Evolutionary conservation across 2,329 filamentous ascomycete genomes (phyloP).

Genomic region (Penicillium sp.): DNA sequence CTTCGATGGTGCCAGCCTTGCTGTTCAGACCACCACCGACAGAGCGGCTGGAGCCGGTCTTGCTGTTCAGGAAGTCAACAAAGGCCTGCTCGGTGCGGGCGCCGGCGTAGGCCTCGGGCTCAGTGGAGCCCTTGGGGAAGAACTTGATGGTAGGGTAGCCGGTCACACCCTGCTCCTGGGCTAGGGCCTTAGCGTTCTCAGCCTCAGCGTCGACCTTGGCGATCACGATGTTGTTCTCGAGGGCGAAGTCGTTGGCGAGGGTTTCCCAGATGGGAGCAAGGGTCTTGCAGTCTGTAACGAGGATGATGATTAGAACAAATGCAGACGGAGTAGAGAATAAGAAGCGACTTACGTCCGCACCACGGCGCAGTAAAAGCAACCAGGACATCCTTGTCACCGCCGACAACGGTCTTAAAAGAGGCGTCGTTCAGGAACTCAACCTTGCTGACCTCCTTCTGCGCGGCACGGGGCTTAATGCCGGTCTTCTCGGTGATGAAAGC

Average conservation of each 20-base stretch:
- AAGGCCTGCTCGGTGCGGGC: slow-evolving; percentile 75
- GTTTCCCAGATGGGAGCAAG: slow-evolving; percentile 89
- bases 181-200: slow-evolving; percentile 75
- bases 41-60: slow-evolving; percentile 81
- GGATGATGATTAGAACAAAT: neutral
- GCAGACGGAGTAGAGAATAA: neutral
- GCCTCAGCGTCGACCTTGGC: slow-evolving; percentile 96
- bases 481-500: slow-evolving; percentile 85
- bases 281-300: slow-evolving; percentile 83
- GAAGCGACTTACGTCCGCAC: slow-evolving; percentile 84
- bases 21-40: slow-evolving; percentile 76
- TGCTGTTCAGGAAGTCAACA: slow-evolving; percentile 78
- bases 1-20: slow-evolving; percentile 76
- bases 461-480: slow-evolving; percentile 70
- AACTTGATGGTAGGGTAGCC: slow-evolving; percentile 98
- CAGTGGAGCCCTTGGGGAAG: slow-evolving; percentile 81
- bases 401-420: slow-evolving; percentile 74
- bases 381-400: slow-evolving; percentile 81
- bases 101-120: slow-evolving; percentile 68
- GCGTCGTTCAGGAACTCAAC: slow-evolving; percentile 78
- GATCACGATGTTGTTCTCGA: slow-evolving; percentile 75
- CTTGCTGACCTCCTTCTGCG: slow-evolving; percentile 63
- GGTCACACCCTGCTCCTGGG: slow-evolving; percentile 71
- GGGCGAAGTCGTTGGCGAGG: slow-evolving; percentile 75
- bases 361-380: slow-evolving; percentile 97